A percentile compares a stretch with the other conserved stretches of the same genome.
phyloP scores from a whole-genome alignment of 805 yeast species.

The Saitoella complicata region DNA sequence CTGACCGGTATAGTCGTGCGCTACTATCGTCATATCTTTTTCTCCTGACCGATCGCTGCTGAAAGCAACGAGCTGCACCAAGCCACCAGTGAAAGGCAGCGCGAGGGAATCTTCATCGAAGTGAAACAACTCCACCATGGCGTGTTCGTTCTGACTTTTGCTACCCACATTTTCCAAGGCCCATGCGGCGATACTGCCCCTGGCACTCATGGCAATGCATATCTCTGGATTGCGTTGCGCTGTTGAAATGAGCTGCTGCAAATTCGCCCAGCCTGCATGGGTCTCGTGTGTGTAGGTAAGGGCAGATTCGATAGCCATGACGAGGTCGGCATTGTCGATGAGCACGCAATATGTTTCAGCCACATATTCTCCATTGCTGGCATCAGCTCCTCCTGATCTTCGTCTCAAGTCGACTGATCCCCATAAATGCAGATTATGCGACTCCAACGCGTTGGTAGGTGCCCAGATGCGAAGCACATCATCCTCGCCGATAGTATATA shows the following conservation, averaged over 20 bases:
- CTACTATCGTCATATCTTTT: slow-evolving; percentile 15
- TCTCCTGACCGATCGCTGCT: neutral
- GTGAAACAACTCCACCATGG: neutral
- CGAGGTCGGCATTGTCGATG: slow-evolving; percentile 13
- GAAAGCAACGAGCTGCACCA: neutral
- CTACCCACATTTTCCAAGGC: slow-evolving; percentile 9
- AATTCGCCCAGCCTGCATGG: neutral
- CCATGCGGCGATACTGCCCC: slow-evolving; percentile 13
- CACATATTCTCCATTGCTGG: slow-evolving; percentile 8
- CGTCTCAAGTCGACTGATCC: slow-evolving; percentile 27
- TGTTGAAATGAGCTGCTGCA: slow-evolving; percentile 9
- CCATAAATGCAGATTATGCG: slow-evolving; percentile 30
- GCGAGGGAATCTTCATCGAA: slow-evolving; percentile 11
- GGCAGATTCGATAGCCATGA: slow-evolving; percentile 15
- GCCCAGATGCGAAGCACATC: slow-evolving; percentile 48
- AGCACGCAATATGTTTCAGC: slow-evolving; percentile 8
- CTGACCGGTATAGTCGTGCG: slow-evolving; percentile 22
- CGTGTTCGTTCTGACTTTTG: neutral
- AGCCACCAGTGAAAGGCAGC: slow-evolving; percentile 1
- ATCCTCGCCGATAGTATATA: slow-evolving; percentile 53
- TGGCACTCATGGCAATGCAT: slow-evolving; percentile 12
- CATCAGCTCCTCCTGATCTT: slow-evolving; percentile 3
- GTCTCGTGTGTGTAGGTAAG: slow-evolving; percentile 10
- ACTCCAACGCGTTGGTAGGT: slow-evolving; percentile 14
- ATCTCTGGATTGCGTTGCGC: slow-evolving; percentile 15